phyloP scores from a whole-genome alignment of 2,329 filamentous ascomycete genomes.

The Didymella keratinophila region DNA sequence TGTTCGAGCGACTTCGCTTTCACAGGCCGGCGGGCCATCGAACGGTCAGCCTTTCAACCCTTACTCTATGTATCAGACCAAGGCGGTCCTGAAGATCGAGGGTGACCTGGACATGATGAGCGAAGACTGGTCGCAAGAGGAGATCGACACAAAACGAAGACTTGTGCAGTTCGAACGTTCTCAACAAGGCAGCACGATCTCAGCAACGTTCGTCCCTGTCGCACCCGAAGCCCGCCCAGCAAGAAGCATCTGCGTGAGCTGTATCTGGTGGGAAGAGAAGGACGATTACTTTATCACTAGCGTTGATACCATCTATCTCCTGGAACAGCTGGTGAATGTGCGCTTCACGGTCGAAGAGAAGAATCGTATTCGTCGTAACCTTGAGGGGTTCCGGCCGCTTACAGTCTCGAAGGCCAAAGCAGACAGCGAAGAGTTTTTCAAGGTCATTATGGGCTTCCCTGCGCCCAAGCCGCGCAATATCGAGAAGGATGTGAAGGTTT shows the following conservation, averaged over 20 bases:
- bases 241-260: slow-evolving; percentile 93
- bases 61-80: slow-evolving; percentile 79
- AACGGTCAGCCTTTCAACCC: slow-evolving; percentile 68
- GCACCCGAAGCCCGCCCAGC: slow-evolving; percentile 78
- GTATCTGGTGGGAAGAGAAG: slow-evolving; percentile 96
- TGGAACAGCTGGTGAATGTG: slow-evolving; percentile 86
- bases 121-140: slow-evolving; percentile 81
- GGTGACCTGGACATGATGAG: slow-evolving; percentile 88
- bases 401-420: slow-evolving; percentile 93
- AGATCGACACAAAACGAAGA: slow-evolving; percentile 78
- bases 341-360: slow-evolving; percentile 97
- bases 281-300: slow-evolving; percentile 92
- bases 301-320: slow-evolving; percentile 93
- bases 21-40: slow-evolving; percentile 58
- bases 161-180: slow-evolving; percentile 88
- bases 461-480: slow-evolving; percentile 96
- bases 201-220: slow-evolving; percentile 80
- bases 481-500: slow-evolving; percentile 99
- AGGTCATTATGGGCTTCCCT: slow-evolving; percentile 97
- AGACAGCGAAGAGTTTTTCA: slow-evolving; percentile 97
- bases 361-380: slow-evolving; percentile 93
- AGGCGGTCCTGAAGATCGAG: slow-evolving; percentile 83
- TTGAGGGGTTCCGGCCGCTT: slow-evolving; percentile 90
- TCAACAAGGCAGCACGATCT: slow-evolving; percentile 82
- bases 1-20: slow-evolving; percentile 72